These are phyloP conservation scores for Rosa chinensis DNA, from an alignment of 306 rosid genomes.

Conservation along the genomic window DNA sequence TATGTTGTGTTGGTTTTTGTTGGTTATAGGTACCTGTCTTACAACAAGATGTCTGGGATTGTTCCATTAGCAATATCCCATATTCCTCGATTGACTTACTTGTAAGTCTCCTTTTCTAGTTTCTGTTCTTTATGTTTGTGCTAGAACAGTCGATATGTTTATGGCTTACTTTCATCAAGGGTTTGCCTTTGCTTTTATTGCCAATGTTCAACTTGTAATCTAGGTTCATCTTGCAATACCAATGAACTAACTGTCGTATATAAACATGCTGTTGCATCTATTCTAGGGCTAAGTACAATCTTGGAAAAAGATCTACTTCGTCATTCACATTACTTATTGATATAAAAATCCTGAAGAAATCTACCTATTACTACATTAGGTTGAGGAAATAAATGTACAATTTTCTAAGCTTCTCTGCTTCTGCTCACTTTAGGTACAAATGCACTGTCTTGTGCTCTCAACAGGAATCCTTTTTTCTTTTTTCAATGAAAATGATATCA, in stretches of 20 bases:
- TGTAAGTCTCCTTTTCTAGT: slow-evolving; percentile 62
- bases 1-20: slow-evolving; percentile 8
- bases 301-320: background rate
- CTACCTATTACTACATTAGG: background rate
- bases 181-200: background rate
- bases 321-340: background rate
- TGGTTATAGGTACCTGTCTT: slow-evolving; percentile 76
- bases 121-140: background rate
- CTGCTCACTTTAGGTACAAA: background rate
- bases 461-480: background rate
- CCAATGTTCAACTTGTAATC: background rate
- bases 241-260: background rate
- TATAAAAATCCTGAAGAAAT: background rate
- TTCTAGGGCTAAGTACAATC: background rate
- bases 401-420: background rate
- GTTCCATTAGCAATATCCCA: slow-evolving; percentile 82
- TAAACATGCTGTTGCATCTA: background rate
- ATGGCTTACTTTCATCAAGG: background rate
- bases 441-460: background rate
- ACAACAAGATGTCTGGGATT: slow-evolving; percentile 92
- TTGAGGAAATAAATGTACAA: background rate
- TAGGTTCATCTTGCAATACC: background rate
- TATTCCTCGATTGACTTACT: slow-evolving; percentile 78
- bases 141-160: slow-evolving; percentile 18
- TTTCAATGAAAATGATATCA: background rate